Evolutionary conservation across 208 protist genomes (phyloP).

Genomic region (Angomonas ambiguus): DNA sequence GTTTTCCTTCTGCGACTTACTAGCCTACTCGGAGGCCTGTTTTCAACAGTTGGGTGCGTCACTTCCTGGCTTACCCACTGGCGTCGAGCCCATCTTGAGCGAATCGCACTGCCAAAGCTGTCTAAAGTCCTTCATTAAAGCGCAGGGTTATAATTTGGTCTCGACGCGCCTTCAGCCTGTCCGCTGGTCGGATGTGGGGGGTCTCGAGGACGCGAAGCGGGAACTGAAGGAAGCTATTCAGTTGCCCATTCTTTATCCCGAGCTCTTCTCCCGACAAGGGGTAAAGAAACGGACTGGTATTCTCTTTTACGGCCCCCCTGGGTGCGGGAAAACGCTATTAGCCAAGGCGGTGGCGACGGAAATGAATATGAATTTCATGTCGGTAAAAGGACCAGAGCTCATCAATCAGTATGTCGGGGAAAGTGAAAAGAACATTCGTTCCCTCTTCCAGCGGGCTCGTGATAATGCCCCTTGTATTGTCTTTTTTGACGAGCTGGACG

Average conservation of each 20-base stretch:
- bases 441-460: constrained; percentile 85
- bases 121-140: constrained; percentile 58
- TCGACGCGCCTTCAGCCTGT: constrained; percentile 86
- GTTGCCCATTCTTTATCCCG: constrained; percentile 74
- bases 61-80: not conserved
- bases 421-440: constrained; percentile 87
- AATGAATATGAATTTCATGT: constrained; percentile 93
- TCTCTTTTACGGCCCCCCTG: constrained; percentile 91
- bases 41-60: constrained; percentile 3
- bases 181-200: constrained; percentile 88
- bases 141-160: constrained; percentile 77
- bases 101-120: constrained; percentile 47
- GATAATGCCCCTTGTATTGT: constrained; percentile 90
- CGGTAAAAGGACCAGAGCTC: constrained; percentile 93
- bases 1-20: constrained; percentile 57
- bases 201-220: constrained; percentile 87
- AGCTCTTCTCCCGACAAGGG: constrained; percentile 59
- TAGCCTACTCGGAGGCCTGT: constrained; percentile 49
- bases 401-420: constrained; percentile 94
- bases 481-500: constrained; percentile 94
- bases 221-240: constrained; percentile 83
- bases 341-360: constrained; percentile 93
- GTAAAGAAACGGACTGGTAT: constrained; percentile 80
- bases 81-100: constrained; percentile 46
- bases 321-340: constrained; percentile 93